Evolutionary conservation across 495 filamentous ascomycete species (phyloP).

Genomic region (Xeromyces bisporus): DNA sequence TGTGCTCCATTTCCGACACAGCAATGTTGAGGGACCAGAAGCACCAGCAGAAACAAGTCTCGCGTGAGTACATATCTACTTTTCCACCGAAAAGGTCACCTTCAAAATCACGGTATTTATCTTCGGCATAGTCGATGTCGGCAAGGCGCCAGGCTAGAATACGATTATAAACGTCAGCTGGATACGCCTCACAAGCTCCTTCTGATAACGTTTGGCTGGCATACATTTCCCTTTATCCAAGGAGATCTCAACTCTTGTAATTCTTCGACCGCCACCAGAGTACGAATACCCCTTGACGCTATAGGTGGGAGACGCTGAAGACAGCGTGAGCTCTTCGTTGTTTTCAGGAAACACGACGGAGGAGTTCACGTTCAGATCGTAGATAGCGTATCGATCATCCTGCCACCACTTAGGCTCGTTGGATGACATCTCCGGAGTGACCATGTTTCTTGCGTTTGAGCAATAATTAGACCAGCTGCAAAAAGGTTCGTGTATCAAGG

Average conservation of each 20-base stretch:
- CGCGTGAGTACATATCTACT: conserved; percentile 69
- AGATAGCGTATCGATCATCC: conserved; percentile 89
- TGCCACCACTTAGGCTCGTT: conserved; percentile 65
- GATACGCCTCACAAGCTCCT: too few species aligned
- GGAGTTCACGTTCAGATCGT: conserved; percentile 82
- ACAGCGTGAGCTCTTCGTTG: conserved; percentile 48
- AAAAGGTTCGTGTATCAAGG: background rate
- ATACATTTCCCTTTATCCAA: conserved; percentile 59
- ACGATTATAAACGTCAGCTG: too few species aligned
- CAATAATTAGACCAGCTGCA: background rate
- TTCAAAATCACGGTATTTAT: conserved; percentile 58
- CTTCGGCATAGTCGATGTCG: conserved; percentile 70
- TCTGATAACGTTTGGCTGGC: too few species aligned
- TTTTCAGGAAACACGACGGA: conserved; percentile 70
- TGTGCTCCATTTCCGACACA: conserved; percentile 39
- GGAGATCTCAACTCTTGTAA: conserved; percentile 72
- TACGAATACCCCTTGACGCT: conserved; percentile 73
- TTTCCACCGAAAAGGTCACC: conserved; percentile 58
- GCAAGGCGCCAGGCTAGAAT: conserved; percentile 59
- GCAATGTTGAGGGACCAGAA: conserved; percentile 74
- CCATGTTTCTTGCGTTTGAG: conserved; percentile 39
- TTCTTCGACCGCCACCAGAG: conserved; percentile 68
- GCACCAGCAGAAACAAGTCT: conserved; percentile 82
- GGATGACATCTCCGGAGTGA: conserved; percentile 67
- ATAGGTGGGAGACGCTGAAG: conserved; percentile 36